A percentile compares a stretch with the other conserved stretches of the same genome.
phyloP scores from a whole-genome alignment of 2,329 filamentous ascomycete genomes.

The Aspergillus neotritici region DNA sequence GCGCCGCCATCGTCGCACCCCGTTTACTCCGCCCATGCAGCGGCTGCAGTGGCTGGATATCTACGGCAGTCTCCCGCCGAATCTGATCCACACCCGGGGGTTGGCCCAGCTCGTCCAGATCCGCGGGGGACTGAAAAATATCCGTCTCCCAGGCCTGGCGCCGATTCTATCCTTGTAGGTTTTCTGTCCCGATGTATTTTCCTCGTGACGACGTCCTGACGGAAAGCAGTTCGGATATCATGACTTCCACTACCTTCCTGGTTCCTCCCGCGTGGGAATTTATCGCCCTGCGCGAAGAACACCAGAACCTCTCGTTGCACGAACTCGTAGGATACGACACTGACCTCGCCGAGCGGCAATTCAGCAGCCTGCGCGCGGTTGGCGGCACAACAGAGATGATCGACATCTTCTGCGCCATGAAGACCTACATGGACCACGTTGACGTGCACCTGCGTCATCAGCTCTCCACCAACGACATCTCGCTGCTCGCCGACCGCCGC shows the following conservation, averaged over 20 bases:
- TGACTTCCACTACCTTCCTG: constrained; percentile 22
- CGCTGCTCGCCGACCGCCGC: constrained; percentile 32
- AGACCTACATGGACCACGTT: constrained; percentile 27
- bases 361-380: constrained; percentile 18
- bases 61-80: constrained; percentile 31
- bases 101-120: constrained; percentile 32
- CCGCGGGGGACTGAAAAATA: constrained; percentile 32
- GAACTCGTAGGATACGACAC: constrained; percentile 23
- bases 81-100: constrained; percentile 32
- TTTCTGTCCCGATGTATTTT: neutral
- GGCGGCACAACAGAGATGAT: constrained; percentile 26
- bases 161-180: constrained; percentile 36
- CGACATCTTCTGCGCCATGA: constrained; percentile 28
- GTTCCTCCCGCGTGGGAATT: constrained; percentile 22
- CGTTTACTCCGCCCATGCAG: constrained; percentile 32
- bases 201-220: constrained; percentile 3
- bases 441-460: constrained; percentile 17
- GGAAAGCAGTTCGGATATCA: constrained; percentile 23
- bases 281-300: constrained; percentile 19
- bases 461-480: constrained; percentile 14
- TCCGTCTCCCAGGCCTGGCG: constrained; percentile 33
- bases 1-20: constrained; percentile 13
- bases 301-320: constrained; percentile 16
- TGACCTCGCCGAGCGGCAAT: constrained; percentile 21
- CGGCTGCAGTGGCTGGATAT: constrained; percentile 34